phyloP scores from a whole-genome alignment of 805 yeast species.

The Kuraishia ogatae region DNA sequence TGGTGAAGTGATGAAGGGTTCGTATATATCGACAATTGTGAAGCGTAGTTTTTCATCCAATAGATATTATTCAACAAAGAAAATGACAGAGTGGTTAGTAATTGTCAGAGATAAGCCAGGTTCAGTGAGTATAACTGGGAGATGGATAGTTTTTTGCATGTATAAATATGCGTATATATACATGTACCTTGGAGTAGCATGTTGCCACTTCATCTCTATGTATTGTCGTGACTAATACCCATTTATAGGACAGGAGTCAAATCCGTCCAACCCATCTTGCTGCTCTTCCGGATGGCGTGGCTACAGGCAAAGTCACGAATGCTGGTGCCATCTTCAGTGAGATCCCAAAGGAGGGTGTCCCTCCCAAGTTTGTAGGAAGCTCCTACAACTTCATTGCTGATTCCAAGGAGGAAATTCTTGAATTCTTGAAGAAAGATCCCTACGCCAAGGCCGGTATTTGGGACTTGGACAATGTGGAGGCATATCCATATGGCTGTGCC shows the following conservation, averaged over 20 bases:
- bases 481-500: constrained; percentile 45
- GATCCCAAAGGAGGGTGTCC: constrained; percentile 27
- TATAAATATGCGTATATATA: neutral
- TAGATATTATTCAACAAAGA: constrained; percentile 4
- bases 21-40: too few relatives aligned
- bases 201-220: neutral
- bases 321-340: constrained; percentile 46
- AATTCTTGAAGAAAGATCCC: constrained; percentile 52
- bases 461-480: constrained; percentile 58
- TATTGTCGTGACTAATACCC: neutral
- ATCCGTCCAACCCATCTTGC: constrained; percentile 47
- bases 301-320: constrained; percentile 33
- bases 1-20: neutral
- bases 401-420: constrained; percentile 55
- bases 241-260: constrained; percentile 34
- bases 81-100: constrained; percentile 57
- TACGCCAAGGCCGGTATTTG: constrained; percentile 63
- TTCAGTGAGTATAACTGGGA: constrained; percentile 23
- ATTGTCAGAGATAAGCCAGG: constrained; percentile 64
- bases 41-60: neutral
- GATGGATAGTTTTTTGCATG: too few relatives aligned
- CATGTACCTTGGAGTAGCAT: neutral
- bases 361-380: constrained; percentile 58
- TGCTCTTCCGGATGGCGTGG: constrained; percentile 33
- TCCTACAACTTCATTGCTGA: constrained; percentile 56